Evolutionary conservation across 805 yeast genomes (phyloP).

Genomic region (Sugiyamaella mastotermitis): DNA sequence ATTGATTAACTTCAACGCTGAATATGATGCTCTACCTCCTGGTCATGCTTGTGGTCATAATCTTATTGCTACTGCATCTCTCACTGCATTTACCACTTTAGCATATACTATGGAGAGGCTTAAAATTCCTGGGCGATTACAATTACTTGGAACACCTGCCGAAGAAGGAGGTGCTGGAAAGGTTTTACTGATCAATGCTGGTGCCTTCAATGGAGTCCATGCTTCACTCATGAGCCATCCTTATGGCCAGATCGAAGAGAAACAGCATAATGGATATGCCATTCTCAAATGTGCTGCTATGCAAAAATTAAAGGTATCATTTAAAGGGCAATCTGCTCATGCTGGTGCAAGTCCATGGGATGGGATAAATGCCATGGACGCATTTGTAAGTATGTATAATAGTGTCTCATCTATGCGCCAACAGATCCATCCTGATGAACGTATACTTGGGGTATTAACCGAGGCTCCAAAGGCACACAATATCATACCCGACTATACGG

Average conservation of each 20-base stretch:
- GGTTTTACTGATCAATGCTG: conserved; percentile 22
- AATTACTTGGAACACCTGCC: conserved; percentile 28
- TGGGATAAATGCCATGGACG: too few relatives aligned
- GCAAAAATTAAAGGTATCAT: too few relatives aligned
- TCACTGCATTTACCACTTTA: conserved; percentile 20
- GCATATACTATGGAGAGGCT: conserved; percentile 22
- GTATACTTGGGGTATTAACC: too few relatives aligned
- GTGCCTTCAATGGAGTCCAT: conserved; percentile 25
- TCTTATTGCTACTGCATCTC: conserved; percentile 25
- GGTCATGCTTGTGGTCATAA: conserved; percentile 32
- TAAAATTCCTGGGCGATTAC: conserved; percentile 26
- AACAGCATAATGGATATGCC: conserved; percentile 1
- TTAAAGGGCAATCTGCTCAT: too few relatives aligned
- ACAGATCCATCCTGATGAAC: too few relatives aligned
- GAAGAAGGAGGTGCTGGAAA: conserved; percentile 31
- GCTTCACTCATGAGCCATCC: conserved; percentile 28
- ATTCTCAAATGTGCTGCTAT: too few relatives aligned
- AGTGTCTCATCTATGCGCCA: too few relatives aligned
- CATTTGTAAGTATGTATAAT: too few relatives aligned
- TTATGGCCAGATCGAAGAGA: not conserved
- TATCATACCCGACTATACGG: too few relatives aligned
- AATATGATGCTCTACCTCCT: conserved; percentile 28
- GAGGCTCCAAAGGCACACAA: too few relatives aligned
- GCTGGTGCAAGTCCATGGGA: too few relatives aligned
- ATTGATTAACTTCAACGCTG: conserved; percentile 26